phyloP scores from a whole-genome alignment of 768 basidiomycete species.

The Rhizopogon vinicolor region DNA sequence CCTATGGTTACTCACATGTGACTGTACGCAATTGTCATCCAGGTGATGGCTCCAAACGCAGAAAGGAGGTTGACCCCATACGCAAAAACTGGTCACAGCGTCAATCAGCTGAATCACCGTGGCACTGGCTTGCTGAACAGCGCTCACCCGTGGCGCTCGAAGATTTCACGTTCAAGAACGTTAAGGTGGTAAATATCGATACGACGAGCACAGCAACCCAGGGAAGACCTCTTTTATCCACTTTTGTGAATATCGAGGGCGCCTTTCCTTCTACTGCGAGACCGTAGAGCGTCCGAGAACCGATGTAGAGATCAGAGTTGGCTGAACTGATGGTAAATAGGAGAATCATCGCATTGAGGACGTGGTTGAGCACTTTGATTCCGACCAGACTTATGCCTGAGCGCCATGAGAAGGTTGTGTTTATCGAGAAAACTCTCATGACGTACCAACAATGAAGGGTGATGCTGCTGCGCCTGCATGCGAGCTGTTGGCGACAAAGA shows the following conservation, averaged over 20 bases:
- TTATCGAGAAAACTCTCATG: constrained; percentile 18
- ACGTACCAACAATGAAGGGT: constrained; percentile 57
- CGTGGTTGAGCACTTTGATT: constrained; percentile 53
- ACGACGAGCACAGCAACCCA: constrained; percentile 44
- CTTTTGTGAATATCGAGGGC: constrained; percentile 37
- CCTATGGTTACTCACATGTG: constrained; percentile 46
- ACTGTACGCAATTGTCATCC: constrained; percentile 47
- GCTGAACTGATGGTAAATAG: constrained; percentile 63
- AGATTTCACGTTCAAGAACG: constrained; percentile 54
- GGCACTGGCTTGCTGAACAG: not conserved
- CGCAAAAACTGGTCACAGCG: constrained; percentile 19
- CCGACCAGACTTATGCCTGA: constrained; percentile 40
- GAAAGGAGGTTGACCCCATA: constrained; percentile 39
- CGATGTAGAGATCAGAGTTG: constrained; percentile 60
- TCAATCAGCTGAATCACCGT: not conserved
- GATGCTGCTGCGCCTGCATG: constrained; percentile 52
- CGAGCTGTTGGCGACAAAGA: constrained; percentile 36
- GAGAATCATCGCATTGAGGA: constrained; percentile 62
- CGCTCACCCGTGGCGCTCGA: constrained; percentile 47
- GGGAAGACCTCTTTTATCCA: constrained; percentile 46
- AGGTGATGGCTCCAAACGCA: constrained; percentile 35
- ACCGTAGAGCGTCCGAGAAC: constrained; percentile 49
- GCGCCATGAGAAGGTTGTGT: not conserved
- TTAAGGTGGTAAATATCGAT: constrained; percentile 49
- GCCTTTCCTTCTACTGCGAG: constrained; percentile 50